phyloP scores from a whole-genome alignment of 345 rosid species.

The Aegle marmelos region DNA sequence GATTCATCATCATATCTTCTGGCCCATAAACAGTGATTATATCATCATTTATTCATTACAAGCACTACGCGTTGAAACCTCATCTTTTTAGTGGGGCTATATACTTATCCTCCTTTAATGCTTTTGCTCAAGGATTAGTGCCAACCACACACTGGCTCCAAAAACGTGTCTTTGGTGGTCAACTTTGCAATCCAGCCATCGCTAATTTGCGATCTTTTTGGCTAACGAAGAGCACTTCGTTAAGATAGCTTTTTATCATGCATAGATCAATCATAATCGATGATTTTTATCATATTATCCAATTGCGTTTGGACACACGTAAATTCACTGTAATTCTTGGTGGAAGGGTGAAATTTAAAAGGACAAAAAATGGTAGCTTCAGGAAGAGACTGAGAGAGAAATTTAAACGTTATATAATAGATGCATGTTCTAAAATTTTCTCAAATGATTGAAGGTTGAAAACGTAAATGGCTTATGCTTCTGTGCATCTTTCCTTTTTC shows the following conservation, averaged over 20 bases:
- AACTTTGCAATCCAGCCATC: background rate
- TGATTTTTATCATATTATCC: background rate
- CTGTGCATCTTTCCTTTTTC: background rate
- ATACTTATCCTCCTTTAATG: background rate
- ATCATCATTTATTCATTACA: background rate
- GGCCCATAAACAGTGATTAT: background rate
- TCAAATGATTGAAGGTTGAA: constrained; percentile 4
- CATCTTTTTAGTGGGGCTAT: background rate
- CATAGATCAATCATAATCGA: background rate
- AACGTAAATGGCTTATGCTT: background rate
- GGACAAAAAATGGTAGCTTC: background rate
- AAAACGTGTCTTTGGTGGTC: background rate
- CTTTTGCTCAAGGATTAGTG: background rate
- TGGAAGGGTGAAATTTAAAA: no score
- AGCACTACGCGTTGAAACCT: background rate
- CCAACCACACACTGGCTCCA: background rate
- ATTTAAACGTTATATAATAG: background rate
- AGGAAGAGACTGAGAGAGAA: background rate
- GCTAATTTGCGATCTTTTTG: background rate
- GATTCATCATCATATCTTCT: background rate
- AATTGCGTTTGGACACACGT: background rate
- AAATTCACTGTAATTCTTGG: background rate
- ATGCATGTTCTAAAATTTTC: background rate
- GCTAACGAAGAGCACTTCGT: background rate
- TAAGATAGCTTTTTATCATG: background rate